These are phyloP conservation scores for Lipomyces orientalis DNA, from an alignment of 805 yeast species.

Conservation along the genomic window DNA sequence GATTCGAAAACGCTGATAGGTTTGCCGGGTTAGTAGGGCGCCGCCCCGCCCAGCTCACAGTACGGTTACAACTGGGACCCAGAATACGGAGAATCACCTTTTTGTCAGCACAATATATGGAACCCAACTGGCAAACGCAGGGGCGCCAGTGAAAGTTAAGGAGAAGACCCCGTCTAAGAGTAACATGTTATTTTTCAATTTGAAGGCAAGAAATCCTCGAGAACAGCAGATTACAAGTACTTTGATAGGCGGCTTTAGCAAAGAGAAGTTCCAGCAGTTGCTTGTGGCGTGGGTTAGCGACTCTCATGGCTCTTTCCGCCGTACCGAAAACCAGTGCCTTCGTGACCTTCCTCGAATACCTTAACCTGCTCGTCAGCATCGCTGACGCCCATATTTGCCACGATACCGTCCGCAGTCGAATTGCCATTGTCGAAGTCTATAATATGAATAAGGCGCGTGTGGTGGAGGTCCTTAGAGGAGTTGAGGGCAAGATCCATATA, in stretches of 20 bases:
- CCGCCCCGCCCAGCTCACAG: background rate
- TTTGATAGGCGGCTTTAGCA: background rate
- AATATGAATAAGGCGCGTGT: background rate
- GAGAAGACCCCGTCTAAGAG: constrained; percentile 1
- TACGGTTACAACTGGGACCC: background rate
- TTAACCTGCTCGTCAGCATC: background rate
- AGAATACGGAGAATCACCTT: background rate
- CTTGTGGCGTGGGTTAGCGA: background rate
- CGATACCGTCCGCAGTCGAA: constrained; percentile 2
- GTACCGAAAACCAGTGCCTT: background rate
- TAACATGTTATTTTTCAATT: background rate
- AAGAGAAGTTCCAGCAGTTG: background rate
- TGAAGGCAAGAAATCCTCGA: background rate
- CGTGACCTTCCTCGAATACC: constrained; percentile 1
- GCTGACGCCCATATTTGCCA: no score
- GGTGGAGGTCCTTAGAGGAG: background rate
- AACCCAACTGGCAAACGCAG: background rate
- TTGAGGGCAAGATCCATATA: constrained; percentile 1
- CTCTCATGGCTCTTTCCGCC: background rate
- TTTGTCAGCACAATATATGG: background rate
- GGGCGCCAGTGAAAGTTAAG: constrained; percentile 1
- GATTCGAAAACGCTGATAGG: background rate
- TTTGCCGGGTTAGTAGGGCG: background rate
- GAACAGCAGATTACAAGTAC: background rate
- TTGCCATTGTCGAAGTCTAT: background rate